Percentiles rank a stretch among this genome's conserved stretches.
These are phyloP conservation scores for Trametes hirsuta DNA, from an alignment of 1,284 basidiomycete species.

Conservation along the genomic window DNA sequence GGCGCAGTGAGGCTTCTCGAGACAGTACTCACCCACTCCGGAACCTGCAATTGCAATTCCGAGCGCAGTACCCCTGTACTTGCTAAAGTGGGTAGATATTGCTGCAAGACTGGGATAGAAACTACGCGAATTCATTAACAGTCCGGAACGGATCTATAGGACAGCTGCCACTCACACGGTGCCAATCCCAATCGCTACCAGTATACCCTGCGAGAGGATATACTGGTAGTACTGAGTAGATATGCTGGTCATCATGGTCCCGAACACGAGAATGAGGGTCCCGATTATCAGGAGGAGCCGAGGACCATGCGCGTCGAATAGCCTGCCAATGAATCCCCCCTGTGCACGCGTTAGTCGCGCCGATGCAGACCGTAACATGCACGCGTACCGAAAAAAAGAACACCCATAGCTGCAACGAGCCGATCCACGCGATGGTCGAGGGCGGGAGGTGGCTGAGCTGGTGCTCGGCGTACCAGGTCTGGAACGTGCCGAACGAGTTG, in stretches of 20 bases:
- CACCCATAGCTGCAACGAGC: conserved; percentile 45
- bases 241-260: conserved; percentile 43
- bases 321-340: conserved; percentile 37
- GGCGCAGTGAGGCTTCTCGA: not conserved
- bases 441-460: conserved; percentile 38
- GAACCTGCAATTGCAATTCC: conserved; percentile 48
- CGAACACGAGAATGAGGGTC: conserved; percentile 37
- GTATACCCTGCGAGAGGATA: conserved; percentile 41
- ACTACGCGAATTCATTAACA: conserved; percentile 12
- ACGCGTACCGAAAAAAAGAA: conserved; percentile 44
- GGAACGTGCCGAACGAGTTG: conserved; percentile 45
- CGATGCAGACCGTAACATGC: not conserved
- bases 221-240: conserved; percentile 41
- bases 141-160: not conserved
- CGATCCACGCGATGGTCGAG: conserved; percentile 52
- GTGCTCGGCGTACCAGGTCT: conserved; percentile 46
- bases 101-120: conserved; percentile 34
- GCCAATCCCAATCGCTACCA: conserved; percentile 41
- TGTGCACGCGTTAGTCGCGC: not conserved
- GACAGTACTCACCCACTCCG: conserved; percentile 30
- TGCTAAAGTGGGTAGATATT: conserved; percentile 56
- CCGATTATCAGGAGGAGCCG: conserved; percentile 37
- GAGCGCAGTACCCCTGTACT: conserved; percentile 56
- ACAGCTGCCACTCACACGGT: conserved; percentile 35
- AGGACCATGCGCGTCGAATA: conserved; percentile 42